Evolutionary conservation across 2,329 filamentous ascomycete genomes (phyloP), one percentile per base, ranked within the genome.

Genomic region (Davidsoniella australis): DNA sequence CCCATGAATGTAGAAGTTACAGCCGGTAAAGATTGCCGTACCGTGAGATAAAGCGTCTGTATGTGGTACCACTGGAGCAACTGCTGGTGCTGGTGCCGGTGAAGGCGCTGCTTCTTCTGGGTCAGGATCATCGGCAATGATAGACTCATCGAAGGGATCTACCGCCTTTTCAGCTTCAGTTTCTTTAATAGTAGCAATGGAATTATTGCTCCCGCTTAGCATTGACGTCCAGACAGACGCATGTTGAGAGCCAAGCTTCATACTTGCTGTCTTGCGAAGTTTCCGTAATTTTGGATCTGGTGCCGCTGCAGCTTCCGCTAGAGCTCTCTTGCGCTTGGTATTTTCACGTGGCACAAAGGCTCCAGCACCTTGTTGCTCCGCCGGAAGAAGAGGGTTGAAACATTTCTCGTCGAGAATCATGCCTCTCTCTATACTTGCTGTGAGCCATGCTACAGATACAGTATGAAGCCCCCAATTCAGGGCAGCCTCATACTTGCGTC

Each of bases 181-280:
- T 33, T 33, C 29, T 33, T 33, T 33, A 9, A 33, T 9, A 12
- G n/a, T 17, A 10, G 7, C 36, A 5, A 37, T 18, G 3, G 47
- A n/a, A 7, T 29, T 39, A 33, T 46, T 52, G 36, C 17, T 45
- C 20, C 46, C 49, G 6, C 78, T 78, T 20, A 91, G 73, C 52
- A 98, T 93, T 57, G 93, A 85, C 4, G 82, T 82, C 89, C 89
- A 96, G n/a, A 96, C 72, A 24, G 77, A 79, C 57, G 88, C 79
- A 56, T 80, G 82, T 58, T 95, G 87, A 45, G 73, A 82, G 51
- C 73, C 80, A 29, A 96, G 68, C 61, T 86, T 89, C 59, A 82
- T 79, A 62, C 88, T 95, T 18, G 88, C 84, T 5, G 85, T 87
- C 58, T 88, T 82, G 56, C 91, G 78, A 56, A 98, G 65, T 65